Evolutionary conservation across 352 stramenopile genomes (phyloP), one percentile per base, ranked within the genome.

Genomic region (Paralagenidium karlingii): DNA sequence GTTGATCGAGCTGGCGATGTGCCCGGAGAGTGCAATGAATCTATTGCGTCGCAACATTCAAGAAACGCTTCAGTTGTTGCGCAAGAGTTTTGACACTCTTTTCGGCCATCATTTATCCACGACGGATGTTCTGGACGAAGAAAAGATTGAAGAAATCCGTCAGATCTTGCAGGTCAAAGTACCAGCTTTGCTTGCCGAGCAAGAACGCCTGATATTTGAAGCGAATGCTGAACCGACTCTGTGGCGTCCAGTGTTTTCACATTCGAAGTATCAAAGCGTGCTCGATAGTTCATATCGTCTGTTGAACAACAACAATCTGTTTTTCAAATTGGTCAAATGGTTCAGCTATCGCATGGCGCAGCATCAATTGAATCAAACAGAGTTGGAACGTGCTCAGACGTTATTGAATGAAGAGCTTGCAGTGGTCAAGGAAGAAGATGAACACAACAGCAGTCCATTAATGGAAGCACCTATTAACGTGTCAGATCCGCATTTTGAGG

Each of bases 261-360:
- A 58, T 21, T 52, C 76, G 24, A 90, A 90, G 49, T 90, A 90
- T 47, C 58, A 81, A 28, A 38, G 49, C 0, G 67, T 90, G 10
- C 44, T 90, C 1, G 58, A 83, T 5, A 68, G 55, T 24, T 77
- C 51, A 9, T 53, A 74, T 7, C 66, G 73, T 0, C 43, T 90
- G 25, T 54, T 90, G 9, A 87, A 83, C 62, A 85, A 84, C 67
- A 87, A 83, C 45, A 79, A 82, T 21, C 32, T 90, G 37, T 43
- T 90, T 1, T 87, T 65, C 46, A 90, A 90, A 47, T 55, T 90
- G 8, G 54, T 86, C 15, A 51, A 55, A n/a, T 90, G 76, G 76
- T 86, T 76, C 44, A 68, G 68, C 33, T 82, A 73, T 45, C 69
- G 75, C 2, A 55, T 79, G 5, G 59, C 63, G 51, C 45, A 66